Evolutionary conservation across 2,329 filamentous ascomycete species (phyloP), one percentile per base, ranked within the genome.

Genomic region (Verticillium nubilum): DNA sequence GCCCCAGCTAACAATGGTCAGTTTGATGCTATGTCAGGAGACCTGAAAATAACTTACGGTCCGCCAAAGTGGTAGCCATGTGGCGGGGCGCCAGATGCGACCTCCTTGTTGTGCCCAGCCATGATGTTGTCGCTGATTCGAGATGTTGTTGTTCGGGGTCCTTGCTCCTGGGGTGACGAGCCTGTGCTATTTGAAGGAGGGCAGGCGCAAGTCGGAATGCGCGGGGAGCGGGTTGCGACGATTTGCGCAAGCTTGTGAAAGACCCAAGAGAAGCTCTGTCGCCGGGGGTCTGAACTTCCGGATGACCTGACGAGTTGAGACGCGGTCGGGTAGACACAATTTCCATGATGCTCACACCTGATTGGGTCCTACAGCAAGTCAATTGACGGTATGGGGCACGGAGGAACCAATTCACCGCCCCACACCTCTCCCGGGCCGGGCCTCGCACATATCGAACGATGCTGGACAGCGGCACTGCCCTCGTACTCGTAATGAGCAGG

Each of bases 21-120:
- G 17, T 17, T 5, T 12, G 3, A 4, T 5, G 5, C 25, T 29
- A 5, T 28, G 9, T 27, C 23, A 17, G 25, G 6, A n/a, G 9
- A n/a, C 19, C 5, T 17, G 52, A 7, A 17, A 10, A 29, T 13
- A 47, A 47, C 77, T 68, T 70, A 82, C 80, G 80, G 80, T 61
- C 80, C 80, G 58, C 76, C 73, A 66, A 83, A 83, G 61, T 83
- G 79, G 65, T 82, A 83, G 63, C 76, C 77, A 60, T 79, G 79
- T 7, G 56, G 27, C 55, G 68, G 64, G 62, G 70, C 67, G 58
- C 62, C 59, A 47, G 66, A 64, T 12, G 63, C 60, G 5, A 64
- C 64, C 53, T 68, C 58, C 58, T 72, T 74, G 13, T 67, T 50
- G 57, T 71, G 71, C 57, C 62, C 57, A 5, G 70, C 66, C 75